Evolutionary conservation across 1,139 yeast species (phyloP).

Genomic region (Protomyces inundatus): DNA sequence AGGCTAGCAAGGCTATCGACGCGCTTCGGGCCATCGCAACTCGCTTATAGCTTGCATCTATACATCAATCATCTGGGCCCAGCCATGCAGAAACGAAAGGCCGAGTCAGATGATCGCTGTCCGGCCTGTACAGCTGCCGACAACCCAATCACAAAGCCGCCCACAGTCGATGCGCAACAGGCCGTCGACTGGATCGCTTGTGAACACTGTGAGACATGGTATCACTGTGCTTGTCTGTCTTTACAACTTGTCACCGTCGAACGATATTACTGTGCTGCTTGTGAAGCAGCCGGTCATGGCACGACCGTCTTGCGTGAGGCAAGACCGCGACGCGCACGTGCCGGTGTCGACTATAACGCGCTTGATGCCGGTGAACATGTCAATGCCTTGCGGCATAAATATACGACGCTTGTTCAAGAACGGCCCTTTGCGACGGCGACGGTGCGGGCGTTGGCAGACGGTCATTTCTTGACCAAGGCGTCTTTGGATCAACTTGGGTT

Average conservation of each 20-base stretch:
- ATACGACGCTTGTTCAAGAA: constrained; percentile 44
- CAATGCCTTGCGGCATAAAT: constrained; percentile 58
- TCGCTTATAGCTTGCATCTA: too few relatives aligned
- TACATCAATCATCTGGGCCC: too few relatives aligned
- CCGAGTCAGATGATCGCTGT: not conserved
- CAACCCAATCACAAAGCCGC: too few relatives aligned
- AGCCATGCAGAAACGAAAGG: not conserved
- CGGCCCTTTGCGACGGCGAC: constrained; percentile 30
- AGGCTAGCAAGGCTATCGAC: too few relatives aligned
- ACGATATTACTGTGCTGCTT: not conserved
- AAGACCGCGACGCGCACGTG: constrained; percentile 16
- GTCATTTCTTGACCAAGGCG: constrained; percentile 42
- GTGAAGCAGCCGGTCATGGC: not conserved
- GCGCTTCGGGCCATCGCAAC: too few relatives aligned
- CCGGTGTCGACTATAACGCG: constrained; percentile 60
- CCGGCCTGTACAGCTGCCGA: not conserved
- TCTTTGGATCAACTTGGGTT: constrained; percentile 41
- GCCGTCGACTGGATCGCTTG: constrained; percentile 15
- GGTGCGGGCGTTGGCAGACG: constrained; percentile 34
- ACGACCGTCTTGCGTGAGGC: constrained; percentile 4
- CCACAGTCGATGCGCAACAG: not conserved
- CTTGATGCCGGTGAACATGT: constrained; percentile 71
- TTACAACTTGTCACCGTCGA: not conserved
- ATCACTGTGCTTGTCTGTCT: constrained; percentile 7
- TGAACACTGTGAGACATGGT: constrained; percentile 20